Evolutionary conservation across 371 early-diverging fungal species (phyloP).

Genomic region (Mortierella sp.): DNA sequence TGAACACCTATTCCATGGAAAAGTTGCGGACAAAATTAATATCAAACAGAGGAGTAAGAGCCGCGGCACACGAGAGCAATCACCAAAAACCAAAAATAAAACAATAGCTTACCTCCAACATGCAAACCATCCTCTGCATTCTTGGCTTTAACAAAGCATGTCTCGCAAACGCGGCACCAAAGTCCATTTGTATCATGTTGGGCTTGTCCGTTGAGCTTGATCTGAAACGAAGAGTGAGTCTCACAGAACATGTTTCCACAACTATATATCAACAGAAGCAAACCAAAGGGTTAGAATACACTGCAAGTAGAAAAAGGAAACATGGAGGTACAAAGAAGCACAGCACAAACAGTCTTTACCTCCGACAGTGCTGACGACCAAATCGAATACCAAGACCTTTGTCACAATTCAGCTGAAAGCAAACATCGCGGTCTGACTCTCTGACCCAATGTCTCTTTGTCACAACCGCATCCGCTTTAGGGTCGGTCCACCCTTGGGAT

Average conservation of each 20-base stretch:
- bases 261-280: slow-evolving; percentile 51
- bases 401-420: slow-evolving; percentile 41
- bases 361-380: slow-evolving; percentile 59
- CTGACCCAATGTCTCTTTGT: slow-evolving; percentile 52
- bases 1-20: slow-evolving; percentile 54
- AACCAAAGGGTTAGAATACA: background rate
- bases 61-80: slow-evolving; percentile 1
- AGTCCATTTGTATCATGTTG: slow-evolving; percentile 82
- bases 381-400: slow-evolving; percentile 45
- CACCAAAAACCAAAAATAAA: background rate
- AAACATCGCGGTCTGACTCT: slow-evolving; percentile 42
- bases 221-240: slow-evolving; percentile 76
- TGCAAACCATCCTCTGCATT: slow-evolving; percentile 68
- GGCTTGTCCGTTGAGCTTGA: slow-evolving; percentile 77
- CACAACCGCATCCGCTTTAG: slow-evolving; percentile 45
- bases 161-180: slow-evolving; percentile 84
- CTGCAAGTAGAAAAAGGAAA: background rate
- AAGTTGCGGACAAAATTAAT: background rate
- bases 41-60: background rate
- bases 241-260: slow-evolving; percentile 85
- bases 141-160: slow-evolving; percentile 67
- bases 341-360: slow-evolving; percentile 29
- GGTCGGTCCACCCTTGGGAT: slow-evolving; percentile 54
- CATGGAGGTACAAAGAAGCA: background rate
- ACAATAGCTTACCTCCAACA: slow-evolving; percentile 59